Evolutionary conservation across 345 rosid species (phyloP).

Genomic region (Aurinia saxatilis): DNA sequence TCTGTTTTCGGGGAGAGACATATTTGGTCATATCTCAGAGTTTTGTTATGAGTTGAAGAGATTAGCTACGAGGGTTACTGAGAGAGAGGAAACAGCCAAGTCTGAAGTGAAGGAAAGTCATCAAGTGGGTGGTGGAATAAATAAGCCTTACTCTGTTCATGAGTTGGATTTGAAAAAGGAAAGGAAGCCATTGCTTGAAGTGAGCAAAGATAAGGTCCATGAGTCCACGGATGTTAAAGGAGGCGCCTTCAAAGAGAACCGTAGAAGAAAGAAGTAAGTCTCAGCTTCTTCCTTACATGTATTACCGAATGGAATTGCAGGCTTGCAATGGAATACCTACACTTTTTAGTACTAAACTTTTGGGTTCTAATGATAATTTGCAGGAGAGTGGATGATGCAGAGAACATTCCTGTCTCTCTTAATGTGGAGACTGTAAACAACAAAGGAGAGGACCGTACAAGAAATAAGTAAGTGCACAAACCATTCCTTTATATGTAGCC

Average conservation of each 20-base stretch:
- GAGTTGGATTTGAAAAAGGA: slow-evolving; percentile 37
- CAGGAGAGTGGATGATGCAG: slow-evolving; percentile 43
- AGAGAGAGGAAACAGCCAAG: slow-evolving; percentile 44
- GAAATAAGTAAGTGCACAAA: slow-evolving; percentile 39
- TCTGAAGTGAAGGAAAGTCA: slow-evolving; percentile 24
- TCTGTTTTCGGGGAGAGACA: slow-evolving; percentile 72
- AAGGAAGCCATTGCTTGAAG: slow-evolving; percentile 54
- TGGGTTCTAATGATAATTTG: background rate
- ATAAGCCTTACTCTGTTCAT: slow-evolving; percentile 28
- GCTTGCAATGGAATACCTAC: background rate
- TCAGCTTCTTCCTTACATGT: too few relatives aligned
- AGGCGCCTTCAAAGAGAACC: slow-evolving; percentile 46
- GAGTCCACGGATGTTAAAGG: slow-evolving; percentile 26
- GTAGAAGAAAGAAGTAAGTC: slow-evolving; percentile 49
- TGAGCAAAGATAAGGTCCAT: slow-evolving; percentile 30
- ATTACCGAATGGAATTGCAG: too few relatives aligned
- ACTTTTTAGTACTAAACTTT: background rate
- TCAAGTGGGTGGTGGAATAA: slow-evolving; percentile 26
- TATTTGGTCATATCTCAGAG: slow-evolving; percentile 66
- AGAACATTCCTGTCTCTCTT: slow-evolving; percentile 45
- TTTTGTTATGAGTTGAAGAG: slow-evolving; percentile 81
- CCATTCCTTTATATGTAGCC: background rate
- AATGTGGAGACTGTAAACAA: slow-evolving; percentile 49
- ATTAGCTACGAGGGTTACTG: slow-evolving; percentile 59
- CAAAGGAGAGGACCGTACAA: slow-evolving; percentile 41